Evolutionary conservation across 2,329 filamentous ascomycete species (phyloP).

Genomic region (Mollisia scopiformis): DNA sequence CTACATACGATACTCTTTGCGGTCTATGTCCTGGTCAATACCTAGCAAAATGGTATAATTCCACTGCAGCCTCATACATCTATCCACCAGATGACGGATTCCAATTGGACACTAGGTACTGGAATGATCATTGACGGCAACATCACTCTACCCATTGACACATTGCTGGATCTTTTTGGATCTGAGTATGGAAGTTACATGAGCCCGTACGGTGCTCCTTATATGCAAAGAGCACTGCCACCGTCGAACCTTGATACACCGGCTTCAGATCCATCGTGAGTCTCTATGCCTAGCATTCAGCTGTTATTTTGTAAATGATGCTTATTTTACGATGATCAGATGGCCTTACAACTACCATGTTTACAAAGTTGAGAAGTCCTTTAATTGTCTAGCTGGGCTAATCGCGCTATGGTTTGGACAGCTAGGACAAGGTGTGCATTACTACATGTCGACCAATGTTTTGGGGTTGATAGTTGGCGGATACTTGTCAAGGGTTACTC

Average conservation of each 20-base stretch:
- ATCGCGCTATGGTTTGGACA: constrained; percentile 55
- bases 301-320: not conserved
- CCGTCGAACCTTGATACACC: constrained; percentile 46
- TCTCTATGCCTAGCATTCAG: not conserved
- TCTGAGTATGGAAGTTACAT: constrained; percentile 47
- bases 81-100: constrained; percentile 50
- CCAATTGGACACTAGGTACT: constrained; percentile 35
- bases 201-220: constrained; percentile 48
- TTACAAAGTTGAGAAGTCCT: constrained; percentile 45
- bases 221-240: constrained; percentile 49
- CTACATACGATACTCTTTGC: constrained; percentile 43
- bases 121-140: constrained; percentile 44
- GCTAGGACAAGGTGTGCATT: constrained; percentile 49
- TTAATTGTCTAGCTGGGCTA: constrained; percentile 46
- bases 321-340: constrained; percentile 1
- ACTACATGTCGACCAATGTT: constrained; percentile 29
- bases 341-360: constrained; percentile 53
- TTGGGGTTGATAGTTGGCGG: constrained; percentile 37
- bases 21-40: constrained; percentile 45
- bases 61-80: constrained; percentile 31
- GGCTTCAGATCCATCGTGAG: constrained; percentile 25
- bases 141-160: constrained; percentile 43
- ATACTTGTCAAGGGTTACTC: constrained; percentile 34
- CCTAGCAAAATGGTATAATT: constrained; percentile 38
- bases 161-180: constrained; percentile 52